These are phyloP conservation scores for Bipolaris victoriae DNA, from an alignment of 2,329 filamentous ascomycete genomes.

Conservation along the genomic window DNA sequence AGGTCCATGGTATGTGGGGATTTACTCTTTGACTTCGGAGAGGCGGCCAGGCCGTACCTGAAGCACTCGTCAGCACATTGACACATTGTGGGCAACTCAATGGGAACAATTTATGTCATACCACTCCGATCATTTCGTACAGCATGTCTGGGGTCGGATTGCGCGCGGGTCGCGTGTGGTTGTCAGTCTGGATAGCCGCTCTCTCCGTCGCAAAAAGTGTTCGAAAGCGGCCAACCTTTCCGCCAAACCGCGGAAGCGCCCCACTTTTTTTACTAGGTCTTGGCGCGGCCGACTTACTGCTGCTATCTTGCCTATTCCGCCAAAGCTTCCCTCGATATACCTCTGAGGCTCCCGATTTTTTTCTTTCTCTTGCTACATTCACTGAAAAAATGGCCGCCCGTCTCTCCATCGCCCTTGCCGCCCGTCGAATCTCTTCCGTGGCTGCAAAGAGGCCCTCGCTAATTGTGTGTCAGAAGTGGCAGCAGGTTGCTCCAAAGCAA, in stretches of 20 bases:
- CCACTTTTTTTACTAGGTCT: constrained; percentile 10
- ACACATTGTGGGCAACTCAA: background rate
- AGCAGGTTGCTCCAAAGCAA: constrained; percentile 28
- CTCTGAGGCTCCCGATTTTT: background rate
- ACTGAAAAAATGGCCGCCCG: constrained; percentile 45
- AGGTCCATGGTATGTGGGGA: constrained; percentile 15
- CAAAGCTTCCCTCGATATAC: background rate
- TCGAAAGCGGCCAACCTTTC: constrained; percentile 29
- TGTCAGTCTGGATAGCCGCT: background rate
- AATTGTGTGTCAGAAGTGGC: constrained; percentile 36
- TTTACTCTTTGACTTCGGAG: constrained; percentile 91
- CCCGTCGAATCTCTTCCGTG: constrained; percentile 44
- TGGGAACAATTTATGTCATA: constrained; percentile 55
- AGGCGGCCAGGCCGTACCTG: constrained; percentile 92
- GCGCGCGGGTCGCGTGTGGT: constrained; percentile 4
- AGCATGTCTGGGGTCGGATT: constrained; percentile 66
- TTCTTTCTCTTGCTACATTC: background rate
- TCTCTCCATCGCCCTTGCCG: constrained; percentile 40
- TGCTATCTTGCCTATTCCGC: constrained; percentile 6
- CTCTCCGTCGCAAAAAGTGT: constrained; percentile 31
- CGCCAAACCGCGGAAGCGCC: constrained; percentile 18
- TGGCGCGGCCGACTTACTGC: constrained; percentile 12
- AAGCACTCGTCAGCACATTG: background rate
- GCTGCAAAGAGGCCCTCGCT: constrained; percentile 32
- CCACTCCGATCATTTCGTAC: constrained; percentile 97